These are phyloP conservation scores for Pseudogymnoascus sp. DNA, from an alignment of 2,329 filamentous ascomycete species.

Conservation along the genomic window DNA sequence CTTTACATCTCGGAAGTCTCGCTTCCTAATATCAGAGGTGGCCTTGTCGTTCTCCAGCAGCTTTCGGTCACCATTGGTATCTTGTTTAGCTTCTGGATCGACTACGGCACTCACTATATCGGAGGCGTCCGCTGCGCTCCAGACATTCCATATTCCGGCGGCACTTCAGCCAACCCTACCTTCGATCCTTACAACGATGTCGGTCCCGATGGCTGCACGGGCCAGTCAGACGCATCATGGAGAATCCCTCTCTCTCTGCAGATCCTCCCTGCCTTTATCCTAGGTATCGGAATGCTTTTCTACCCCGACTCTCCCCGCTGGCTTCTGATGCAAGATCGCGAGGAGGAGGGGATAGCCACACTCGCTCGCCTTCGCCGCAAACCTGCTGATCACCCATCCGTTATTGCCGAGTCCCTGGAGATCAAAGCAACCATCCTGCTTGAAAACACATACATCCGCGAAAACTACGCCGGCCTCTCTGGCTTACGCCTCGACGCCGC, in stretches of 20 bases:
- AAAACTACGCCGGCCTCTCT: slow-evolving; percentile 37
- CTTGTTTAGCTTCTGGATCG: slow-evolving; percentile 25
- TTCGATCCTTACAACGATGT: slow-evolving; percentile 20
- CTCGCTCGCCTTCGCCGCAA: slow-evolving; percentile 44
- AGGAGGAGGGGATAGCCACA: slow-evolving; percentile 43
- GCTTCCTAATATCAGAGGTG: slow-evolving; percentile 24
- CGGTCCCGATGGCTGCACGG: slow-evolving; percentile 18
- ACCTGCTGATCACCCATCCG: slow-evolving; percentile 38
- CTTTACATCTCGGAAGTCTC: slow-evolving; percentile 34
- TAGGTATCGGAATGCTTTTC: slow-evolving; percentile 49
- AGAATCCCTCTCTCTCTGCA: slow-evolving; percentile 49
- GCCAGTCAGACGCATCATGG: slow-evolving; percentile 42
- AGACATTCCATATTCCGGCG: slow-evolving; percentile 19
- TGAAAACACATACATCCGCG: slow-evolving; percentile 43
- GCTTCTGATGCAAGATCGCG: slow-evolving; percentile 47
- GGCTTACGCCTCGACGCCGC: slow-evolving; percentile 14
- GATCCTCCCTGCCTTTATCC: slow-evolving; percentile 44
- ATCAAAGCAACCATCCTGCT: slow-evolving; percentile 52
- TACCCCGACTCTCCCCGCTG: slow-evolving; percentile 53
- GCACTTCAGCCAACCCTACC: slow-evolving; percentile 11
- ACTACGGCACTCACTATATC: slow-evolving; percentile 25
- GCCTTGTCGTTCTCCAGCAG: slow-evolving; percentile 25
- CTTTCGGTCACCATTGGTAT: slow-evolving; percentile 25
- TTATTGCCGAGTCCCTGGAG: slow-evolving; percentile 49
- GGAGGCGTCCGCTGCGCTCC: slow-evolving; percentile 20